These are phyloP conservation scores for Colletotrichum euphorbiae DNA, from an alignment of 2,329 filamentous ascomycete species.

Conservation along the genomic window DNA sequence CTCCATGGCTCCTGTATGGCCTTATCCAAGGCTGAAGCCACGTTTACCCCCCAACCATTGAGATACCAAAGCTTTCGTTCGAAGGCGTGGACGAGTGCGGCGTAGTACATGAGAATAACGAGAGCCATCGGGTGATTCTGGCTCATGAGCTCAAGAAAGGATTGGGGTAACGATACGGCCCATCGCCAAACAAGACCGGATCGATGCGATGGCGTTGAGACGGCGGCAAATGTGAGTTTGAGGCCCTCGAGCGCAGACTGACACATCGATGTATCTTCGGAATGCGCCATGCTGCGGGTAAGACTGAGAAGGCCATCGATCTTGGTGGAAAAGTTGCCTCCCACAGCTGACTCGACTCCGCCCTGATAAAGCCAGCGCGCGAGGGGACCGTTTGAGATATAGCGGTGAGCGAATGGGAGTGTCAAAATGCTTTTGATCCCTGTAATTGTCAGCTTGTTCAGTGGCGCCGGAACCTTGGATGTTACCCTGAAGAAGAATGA, in stretches of 20 bases:
- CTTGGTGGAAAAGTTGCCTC: constrained; percentile 26
- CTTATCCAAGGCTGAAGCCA: constrained; percentile 25
- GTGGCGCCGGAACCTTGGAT: too few species aligned
- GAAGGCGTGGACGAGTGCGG: constrained; percentile 35
- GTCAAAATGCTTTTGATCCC: constrained; percentile 40
- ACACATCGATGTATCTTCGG: constrained; percentile 33
- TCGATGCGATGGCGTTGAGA: constrained; percentile 21
- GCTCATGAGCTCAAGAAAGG: constrained; percentile 40
- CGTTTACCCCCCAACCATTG: constrained; percentile 24
- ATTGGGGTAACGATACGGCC: constrained; percentile 39
- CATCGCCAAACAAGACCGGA: constrained; percentile 40
- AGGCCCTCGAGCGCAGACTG: constrained; percentile 35
- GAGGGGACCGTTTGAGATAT: constrained; percentile 29
- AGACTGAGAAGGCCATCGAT: constrained; percentile 34
- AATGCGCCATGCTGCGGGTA: constrained; percentile 34
- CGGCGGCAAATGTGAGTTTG: constrained; percentile 30
- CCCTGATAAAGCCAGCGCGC: constrained; percentile 38
- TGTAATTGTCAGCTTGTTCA: not conserved
- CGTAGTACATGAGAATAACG: constrained; percentile 41
- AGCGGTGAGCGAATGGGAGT: constrained; percentile 24
- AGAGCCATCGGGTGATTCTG: constrained; percentile 40
- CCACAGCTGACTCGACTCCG: constrained; percentile 21
- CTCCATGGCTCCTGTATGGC: constrained; percentile 37
- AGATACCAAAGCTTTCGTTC: constrained; percentile 39
- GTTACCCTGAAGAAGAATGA: constrained; percentile 40